phyloP scores from a whole-genome alignment of 345 rosid genomes.

The Leavenworthia alabamica region DNA sequence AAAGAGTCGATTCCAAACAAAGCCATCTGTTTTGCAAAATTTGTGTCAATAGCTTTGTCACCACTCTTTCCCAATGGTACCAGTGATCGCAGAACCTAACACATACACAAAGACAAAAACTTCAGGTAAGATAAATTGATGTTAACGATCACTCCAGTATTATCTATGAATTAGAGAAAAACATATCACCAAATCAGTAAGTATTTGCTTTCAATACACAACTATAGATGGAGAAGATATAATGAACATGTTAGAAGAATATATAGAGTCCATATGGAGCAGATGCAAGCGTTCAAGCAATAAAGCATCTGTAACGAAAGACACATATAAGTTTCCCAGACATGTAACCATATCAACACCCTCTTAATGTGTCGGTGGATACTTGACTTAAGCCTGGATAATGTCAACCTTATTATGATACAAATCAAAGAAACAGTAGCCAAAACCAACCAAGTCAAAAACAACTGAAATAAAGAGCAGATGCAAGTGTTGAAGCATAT shows the following conservation, averaged over 20 bases:
- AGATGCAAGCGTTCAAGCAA: slow-evolving; percentile 39
- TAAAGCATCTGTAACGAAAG: slow-evolving; percentile 55
- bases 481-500: slow-evolving; percentile 23
- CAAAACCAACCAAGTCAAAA: neutral
- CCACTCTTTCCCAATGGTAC: slow-evolving; percentile 96
- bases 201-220: neutral
- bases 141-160: slow-evolving; percentile 95
- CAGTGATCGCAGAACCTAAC: slow-evolving; percentile 97
- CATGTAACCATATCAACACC: slow-evolving; percentile 63
- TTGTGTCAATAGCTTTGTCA: no score
- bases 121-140: no score
- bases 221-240: neutral
- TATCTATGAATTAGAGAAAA: slow-evolving; percentile 46
- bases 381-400: slow-evolving; percentile 65
- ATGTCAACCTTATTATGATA: neutral
- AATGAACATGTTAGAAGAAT: neutral
- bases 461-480: slow-evolving; percentile 40
- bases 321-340: slow-evolving; percentile 46
- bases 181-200: neutral
- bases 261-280: slow-evolving; percentile 71
- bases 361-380: slow-evolving; percentile 27
- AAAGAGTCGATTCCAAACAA: no score
- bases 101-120: no score
- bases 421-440: neutral
- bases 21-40: no score